phyloP scores from a whole-genome alignment of 2,329 filamentous ascomycete genomes.

The Geosmithia putterillii region DNA sequence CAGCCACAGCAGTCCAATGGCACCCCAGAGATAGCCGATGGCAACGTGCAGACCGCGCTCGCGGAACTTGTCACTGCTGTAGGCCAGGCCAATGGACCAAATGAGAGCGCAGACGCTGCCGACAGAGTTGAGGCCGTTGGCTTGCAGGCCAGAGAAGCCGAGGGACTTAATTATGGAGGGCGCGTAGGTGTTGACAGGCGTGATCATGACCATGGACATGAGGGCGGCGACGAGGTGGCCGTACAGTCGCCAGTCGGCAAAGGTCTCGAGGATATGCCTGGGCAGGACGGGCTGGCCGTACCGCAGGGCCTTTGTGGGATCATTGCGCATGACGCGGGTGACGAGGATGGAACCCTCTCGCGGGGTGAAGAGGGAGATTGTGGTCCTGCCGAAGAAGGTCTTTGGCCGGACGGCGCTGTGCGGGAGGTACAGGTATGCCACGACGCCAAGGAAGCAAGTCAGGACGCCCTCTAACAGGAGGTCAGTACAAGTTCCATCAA shows the following conservation, averaged over 20 bases:
- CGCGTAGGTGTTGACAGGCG: constrained; percentile 16
- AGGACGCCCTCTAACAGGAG: constrained; percentile 15
- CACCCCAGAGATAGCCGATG: constrained; percentile 12
- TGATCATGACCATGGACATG: constrained; percentile 17
- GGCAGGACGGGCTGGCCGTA: constrained; percentile 10
- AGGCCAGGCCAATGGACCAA: constrained; percentile 11
- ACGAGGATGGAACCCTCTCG: constrained; percentile 13
- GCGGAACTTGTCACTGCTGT: constrained; percentile 13
- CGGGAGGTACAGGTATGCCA: constrained; percentile 15
- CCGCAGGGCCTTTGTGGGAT: constrained; percentile 13
- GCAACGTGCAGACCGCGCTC: constrained; percentile 16
- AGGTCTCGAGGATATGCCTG: constrained; percentile 12
- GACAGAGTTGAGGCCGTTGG: constrained; percentile 15
- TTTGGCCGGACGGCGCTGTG: constrained; percentile 13
- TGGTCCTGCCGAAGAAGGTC: constrained; percentile 10
- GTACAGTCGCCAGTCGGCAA: constrained; percentile 15
- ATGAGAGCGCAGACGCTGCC: constrained; percentile 13
- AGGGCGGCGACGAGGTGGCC: constrained; percentile 12
- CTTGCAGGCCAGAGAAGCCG: constrained; percentile 12
- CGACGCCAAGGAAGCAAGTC: constrained; percentile 9
- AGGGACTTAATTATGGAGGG: constrained; percentile 16
- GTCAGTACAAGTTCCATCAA: no score
- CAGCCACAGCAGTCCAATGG: constrained; percentile 13
- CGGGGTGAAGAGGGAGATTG: constrained; percentile 11
- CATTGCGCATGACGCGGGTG: constrained; percentile 14